Evolutionary conservation across 2,329 filamentous ascomycete genomes (phyloP).

Genomic region (Stagonosporopsis cucurbitacearum): DNA sequence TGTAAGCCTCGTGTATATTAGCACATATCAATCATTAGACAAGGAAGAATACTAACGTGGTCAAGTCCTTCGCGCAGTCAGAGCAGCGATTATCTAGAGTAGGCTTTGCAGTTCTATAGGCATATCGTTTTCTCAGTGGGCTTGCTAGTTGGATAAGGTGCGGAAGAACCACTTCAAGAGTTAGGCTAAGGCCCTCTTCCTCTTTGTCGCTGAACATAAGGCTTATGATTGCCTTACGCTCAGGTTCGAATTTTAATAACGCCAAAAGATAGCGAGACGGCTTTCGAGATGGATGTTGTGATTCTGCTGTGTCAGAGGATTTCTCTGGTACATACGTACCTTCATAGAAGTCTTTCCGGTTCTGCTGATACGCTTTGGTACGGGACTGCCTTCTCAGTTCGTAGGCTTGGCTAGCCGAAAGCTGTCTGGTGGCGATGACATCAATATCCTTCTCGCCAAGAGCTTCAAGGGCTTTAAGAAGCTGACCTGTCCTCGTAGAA

Average conservation of each 20-base stretch:
- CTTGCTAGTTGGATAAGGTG: background rate
- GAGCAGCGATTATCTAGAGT: background rate
- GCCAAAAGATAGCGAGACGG: background rate
- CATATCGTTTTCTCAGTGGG: background rate
- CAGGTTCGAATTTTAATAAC: background rate
- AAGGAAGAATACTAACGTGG: background rate
- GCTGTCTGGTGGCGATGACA: background rate
- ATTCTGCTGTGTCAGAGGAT: background rate
- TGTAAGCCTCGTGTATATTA: background rate
- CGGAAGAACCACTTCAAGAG: background rate
- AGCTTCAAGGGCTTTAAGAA: background rate
- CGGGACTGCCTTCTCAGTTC: background rate
- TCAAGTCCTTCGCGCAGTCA: background rate
- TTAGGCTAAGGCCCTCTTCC: background rate
- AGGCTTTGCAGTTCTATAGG: background rate
- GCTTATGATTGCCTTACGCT: background rate
- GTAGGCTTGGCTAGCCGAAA: background rate
- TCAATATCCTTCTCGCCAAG: background rate
- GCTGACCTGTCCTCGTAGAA: background rate
- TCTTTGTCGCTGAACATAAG: background rate
- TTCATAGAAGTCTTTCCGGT: background rate
- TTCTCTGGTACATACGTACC: background rate
- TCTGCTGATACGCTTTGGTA: background rate
- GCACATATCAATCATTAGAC: too few species aligned
- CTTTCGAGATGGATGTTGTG: background rate